Percentiles rank a stretch among this genome's conserved stretches.
phyloP scores from a whole-genome alignment of 78 protist genomes.

The Tieghemostelium lacteum region DNA sequence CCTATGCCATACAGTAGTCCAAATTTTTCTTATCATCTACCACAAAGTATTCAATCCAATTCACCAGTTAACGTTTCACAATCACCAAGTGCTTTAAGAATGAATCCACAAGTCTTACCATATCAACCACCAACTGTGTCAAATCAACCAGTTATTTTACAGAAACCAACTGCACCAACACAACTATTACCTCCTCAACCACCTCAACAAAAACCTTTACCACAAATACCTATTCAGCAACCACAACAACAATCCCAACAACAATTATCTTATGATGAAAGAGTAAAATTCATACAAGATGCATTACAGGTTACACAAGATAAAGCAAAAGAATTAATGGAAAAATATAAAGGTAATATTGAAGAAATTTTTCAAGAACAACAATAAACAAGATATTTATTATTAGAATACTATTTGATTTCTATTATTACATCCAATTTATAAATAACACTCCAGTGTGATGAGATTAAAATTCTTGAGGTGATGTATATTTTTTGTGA shows the following conservation, averaged over 20 bases:
- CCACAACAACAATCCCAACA: background rate
- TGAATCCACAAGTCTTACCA: background rate
- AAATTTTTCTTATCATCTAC: background rate
- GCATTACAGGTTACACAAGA: slow-evolving; percentile 21
- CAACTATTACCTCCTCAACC: slow-evolving; percentile 4
- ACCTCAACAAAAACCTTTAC: background rate
- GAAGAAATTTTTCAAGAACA: background rate
- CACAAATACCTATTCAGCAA: background rate
- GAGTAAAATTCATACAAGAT: slow-evolving; percentile 10
- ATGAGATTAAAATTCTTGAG: too few relatives aligned
- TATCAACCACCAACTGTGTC: background rate
- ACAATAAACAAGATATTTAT: background rate
- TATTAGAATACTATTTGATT: too few relatives aligned
- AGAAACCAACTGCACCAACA: background rate
- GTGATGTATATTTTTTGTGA: too few relatives aligned
- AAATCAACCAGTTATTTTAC: background rate
- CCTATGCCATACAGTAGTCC: background rate
- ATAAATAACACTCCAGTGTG: background rate
- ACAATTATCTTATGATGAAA: background rate
- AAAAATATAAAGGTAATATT: slow-evolving; percentile 1
- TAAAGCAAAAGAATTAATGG: background rate
- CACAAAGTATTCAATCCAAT: background rate
- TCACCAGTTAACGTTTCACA: background rate
- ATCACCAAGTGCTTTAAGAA: background rate
- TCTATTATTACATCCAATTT: too few relatives aligned